phyloP scores from a whole-genome alignment of 345 rosid species.

The Stellera chamaejasme region DNA sequence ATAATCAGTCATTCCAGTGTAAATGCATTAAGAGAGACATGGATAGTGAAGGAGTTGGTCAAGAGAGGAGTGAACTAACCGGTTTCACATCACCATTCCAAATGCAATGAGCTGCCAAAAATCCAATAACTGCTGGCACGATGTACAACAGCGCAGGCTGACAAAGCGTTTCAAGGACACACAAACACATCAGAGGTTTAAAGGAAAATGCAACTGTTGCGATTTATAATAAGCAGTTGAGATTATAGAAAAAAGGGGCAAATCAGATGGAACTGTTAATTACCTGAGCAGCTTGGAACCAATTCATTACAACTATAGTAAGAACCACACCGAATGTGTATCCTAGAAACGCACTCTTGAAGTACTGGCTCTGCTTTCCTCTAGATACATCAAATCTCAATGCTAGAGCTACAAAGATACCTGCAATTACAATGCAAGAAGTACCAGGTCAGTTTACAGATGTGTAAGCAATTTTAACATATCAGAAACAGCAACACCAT shows the following conservation, averaged over 20 bases:
- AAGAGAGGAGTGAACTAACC: constrained; percentile 34
- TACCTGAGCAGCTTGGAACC: constrained; percentile 99
- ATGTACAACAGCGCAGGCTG: constrained; percentile 98
- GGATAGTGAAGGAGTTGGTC: background rate
- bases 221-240: background rate
- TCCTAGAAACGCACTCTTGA: constrained; percentile 92
- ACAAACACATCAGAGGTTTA: background rate
- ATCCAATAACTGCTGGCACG: constrained; percentile 89
- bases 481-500: background rate
- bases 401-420: constrained; percentile 96
- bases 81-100: constrained; percentile 94
- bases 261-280: constrained; percentile 1
- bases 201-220: background rate
- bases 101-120: constrained; percentile 79
- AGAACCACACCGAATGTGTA: constrained; percentile 68
- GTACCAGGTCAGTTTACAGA: background rate
- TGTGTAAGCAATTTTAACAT: background rate
- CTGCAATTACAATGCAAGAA: constrained; percentile 23
- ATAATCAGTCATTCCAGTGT: too few relatives aligned
- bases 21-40: background rate
- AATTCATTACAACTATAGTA: constrained; percentile 94
- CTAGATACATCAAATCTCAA: constrained; percentile 92
- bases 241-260: background rate
- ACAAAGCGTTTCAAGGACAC: constrained; percentile 1
- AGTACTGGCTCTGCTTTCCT: constrained; percentile 75